These are phyloP conservation scores for Pythium sp. DNA, from an alignment of 352 stramenopile species.

Conservation along the genomic window DNA sequence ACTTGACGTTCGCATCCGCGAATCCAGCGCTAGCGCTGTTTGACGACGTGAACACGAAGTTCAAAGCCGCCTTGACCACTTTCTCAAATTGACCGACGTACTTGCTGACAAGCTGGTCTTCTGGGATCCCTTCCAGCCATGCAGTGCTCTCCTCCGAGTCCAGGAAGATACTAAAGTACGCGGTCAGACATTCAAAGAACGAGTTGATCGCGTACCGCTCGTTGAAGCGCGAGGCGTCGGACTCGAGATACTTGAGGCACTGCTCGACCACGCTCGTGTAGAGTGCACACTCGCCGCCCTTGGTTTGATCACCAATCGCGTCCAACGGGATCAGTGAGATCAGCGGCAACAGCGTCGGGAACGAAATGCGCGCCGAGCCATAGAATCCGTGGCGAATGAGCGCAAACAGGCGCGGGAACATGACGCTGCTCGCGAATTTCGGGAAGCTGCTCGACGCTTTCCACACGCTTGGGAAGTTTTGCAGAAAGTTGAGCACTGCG, in stretches of 20 bases:
- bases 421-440: slow-evolving; percentile 61
- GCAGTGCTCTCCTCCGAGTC: slow-evolving; percentile 28
- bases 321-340: slow-evolving; percentile 71
- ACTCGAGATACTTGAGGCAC: slow-evolving; percentile 69
- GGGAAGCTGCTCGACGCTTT: slow-evolving; percentile 33
- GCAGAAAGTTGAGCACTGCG: slow-evolving; percentile 67
- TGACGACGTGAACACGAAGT: slow-evolving; percentile 33
- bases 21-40: slow-evolving; percentile 17
- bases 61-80: slow-evolving; percentile 39
- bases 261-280: slow-evolving; percentile 70
- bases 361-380: slow-evolving; percentile 63
- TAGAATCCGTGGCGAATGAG: slow-evolving; percentile 79
- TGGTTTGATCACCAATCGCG: slow-evolving; percentile 37
- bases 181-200: slow-evolving; percentile 74
- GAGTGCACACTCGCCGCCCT: slow-evolving; percentile 36
- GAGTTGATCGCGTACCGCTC: slow-evolving; percentile 54
- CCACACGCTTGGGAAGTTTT: slow-evolving; percentile 51
- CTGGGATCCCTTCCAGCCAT: slow-evolving; percentile 29
- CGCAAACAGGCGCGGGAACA: slow-evolving; percentile 65
- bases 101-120: slow-evolving; percentile 20
- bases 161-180: slow-evolving; percentile 67
- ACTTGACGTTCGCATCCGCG: slow-evolving; percentile 27
- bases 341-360: slow-evolving; percentile 66
- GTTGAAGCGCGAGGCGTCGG: slow-evolving; percentile 44
- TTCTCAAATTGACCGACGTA: slow-evolving; percentile 77